Conservation (phyloP, 495 filamentous ascomycete species). For the Hypoxylon crocopeplum region DNA sequence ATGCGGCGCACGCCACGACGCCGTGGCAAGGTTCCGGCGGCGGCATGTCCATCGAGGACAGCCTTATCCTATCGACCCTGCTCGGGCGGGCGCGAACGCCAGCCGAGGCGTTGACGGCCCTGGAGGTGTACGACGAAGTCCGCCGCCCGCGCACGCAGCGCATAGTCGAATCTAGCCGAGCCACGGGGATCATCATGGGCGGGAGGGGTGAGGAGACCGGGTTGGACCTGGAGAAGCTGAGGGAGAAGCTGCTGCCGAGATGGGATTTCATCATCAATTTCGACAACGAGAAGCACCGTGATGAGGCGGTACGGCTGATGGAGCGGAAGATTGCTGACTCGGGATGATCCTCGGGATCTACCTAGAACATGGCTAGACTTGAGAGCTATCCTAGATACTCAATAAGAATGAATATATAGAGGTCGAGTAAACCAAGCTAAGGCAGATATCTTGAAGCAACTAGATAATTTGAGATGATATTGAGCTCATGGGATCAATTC, state of each 20-base stretch:
- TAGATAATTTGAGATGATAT: too few relatives aligned
- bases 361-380: too few relatives aligned
- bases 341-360: too few relatives aligned
- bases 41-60: conserved; percentile 49
- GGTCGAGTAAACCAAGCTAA: too few relatives aligned
- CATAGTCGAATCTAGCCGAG: conserved; percentile 42
- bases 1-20: conserved; percentile 52
- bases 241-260: background rate
- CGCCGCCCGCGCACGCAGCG: conserved; percentile 31
- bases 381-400: too few relatives aligned
- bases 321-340: too few relatives aligned
- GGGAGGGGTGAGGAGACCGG: conserved; percentile 3
- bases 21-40: conserved; percentile 47
- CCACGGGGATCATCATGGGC: conserved; percentile 23
- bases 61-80: conserved; percentile 38
- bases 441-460: too few relatives aligned
- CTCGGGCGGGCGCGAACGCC: conserved; percentile 33
- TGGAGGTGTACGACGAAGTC: conserved; percentile 30
- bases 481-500: too few relatives aligned
- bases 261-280: conserved; percentile 35
- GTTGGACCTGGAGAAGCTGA: conserved; percentile 10
- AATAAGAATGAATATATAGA: too few relatives aligned
- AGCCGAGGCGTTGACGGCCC: conserved; percentile 18
- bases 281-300: conserved; percentile 28
- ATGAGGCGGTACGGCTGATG: conserved; percentile 32